Conservation (phyloP, 257 asterid species). For the Gynochthodes officinalis region DNA sequence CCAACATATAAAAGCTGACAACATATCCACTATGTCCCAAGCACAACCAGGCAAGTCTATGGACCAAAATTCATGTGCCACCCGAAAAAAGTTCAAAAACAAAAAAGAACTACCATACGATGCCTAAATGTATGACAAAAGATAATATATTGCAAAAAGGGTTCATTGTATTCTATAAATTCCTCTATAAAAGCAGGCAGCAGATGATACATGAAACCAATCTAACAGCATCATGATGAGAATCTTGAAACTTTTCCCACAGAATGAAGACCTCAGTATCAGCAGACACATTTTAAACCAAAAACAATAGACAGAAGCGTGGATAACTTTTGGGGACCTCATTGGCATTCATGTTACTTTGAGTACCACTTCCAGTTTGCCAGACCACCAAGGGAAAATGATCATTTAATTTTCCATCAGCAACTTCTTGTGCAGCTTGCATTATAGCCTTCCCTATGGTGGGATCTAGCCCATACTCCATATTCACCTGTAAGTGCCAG, state of each 20-base stretch:
- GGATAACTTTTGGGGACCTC: constrained; percentile 53
- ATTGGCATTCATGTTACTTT: constrained; percentile 98
- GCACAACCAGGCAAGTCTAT: neutral
- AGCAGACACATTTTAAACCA: neutral
- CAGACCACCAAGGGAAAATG: constrained; percentile 98
- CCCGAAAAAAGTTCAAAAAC: neutral
- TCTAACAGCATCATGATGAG: neutral
- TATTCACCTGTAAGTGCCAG: constrained; percentile 57
- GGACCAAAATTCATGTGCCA: neutral
- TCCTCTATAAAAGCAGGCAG: neutral
- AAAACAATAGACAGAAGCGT: neutral
- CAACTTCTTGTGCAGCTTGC: constrained; percentile 99
- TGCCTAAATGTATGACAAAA: neutral
- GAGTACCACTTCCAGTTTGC: constrained; percentile 99
- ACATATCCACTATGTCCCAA: neutral
- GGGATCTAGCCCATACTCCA: constrained; percentile 95
- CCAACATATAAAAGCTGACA: neutral
- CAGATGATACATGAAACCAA: neutral
- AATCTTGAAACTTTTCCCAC: neutral
- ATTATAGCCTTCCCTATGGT: constrained; percentile 85
- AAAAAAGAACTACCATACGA: neutral
- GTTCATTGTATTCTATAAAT: neutral
- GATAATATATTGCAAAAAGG: neutral
- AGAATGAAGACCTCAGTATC: neutral
- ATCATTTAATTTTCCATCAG: constrained; percentile 87